These are phyloP conservation scores for Penicillium canescens DNA, from an alignment of 495 filamentous ascomycete species.

Conservation along the genomic window DNA sequence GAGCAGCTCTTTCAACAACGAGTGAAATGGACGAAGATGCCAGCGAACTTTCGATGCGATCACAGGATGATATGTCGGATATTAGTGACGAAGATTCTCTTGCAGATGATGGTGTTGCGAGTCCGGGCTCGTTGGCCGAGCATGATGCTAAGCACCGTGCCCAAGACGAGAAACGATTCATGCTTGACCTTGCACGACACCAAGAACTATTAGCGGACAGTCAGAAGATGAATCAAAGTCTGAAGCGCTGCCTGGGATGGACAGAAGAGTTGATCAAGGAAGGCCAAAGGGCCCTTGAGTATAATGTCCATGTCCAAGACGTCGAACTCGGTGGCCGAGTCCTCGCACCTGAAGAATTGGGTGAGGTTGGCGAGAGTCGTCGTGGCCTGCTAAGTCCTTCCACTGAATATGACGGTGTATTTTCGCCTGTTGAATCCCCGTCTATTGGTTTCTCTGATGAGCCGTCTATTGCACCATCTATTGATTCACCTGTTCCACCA, in stretches of 20 bases:
- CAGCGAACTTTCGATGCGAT: conserved; percentile 35
- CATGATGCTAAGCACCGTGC: conserved; percentile 43
- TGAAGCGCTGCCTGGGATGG: conserved; percentile 82
- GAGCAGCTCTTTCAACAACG: conserved; percentile 32
- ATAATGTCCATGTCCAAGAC: conserved; percentile 72
- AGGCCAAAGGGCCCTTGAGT: conserved; percentile 81
- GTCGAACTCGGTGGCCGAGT: conserved; percentile 82
- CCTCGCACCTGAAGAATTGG: conserved; percentile 64
- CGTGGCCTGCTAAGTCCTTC: conserved; percentile 38
- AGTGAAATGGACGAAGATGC: conserved; percentile 38
- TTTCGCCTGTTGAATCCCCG: conserved; percentile 5
- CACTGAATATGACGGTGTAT: conserved; percentile 12
- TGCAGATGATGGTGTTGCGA: conserved; percentile 32
- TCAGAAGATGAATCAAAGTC: conserved; percentile 89
- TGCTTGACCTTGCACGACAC: conserved; percentile 84
- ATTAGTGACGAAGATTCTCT: conserved; percentile 51
- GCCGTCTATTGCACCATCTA: conserved; percentile 9
- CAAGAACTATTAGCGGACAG: conserved; percentile 83
- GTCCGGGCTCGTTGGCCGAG: conserved; percentile 37
- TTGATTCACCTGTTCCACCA: neutral
- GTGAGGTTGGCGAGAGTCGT: conserved; percentile 48
- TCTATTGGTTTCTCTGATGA: conserved; percentile 10
- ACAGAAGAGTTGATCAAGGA: conserved; percentile 89
- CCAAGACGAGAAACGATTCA: conserved; percentile 73
- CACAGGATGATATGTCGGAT: conserved; percentile 42